Evolutionary conservation across 495 filamentous ascomycete genomes (phyloP), one percentile per base, ranked within the genome.

Genomic region (Chaetomium fimeti): DNA sequence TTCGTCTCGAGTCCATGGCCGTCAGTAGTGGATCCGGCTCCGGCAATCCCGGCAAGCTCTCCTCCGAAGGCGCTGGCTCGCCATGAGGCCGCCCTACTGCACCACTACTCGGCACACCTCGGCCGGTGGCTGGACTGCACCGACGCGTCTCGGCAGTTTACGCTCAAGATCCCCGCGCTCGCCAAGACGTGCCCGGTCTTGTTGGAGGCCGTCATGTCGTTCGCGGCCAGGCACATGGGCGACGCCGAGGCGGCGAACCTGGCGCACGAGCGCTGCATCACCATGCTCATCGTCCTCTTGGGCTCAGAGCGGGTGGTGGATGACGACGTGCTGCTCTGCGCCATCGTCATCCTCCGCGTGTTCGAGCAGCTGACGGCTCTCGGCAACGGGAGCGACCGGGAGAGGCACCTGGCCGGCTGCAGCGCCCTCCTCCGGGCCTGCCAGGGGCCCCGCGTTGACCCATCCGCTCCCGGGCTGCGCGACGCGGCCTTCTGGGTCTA

Each of bases 401-500:
- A 51, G 48, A 27, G 48, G 24, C 48, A 51, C 48, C 22, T 51
- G 48, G 48, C 48, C 24, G 48, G 48, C 48, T 51, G 48, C 24
- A 51, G 48, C 48, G 48, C 48, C 22, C 48, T 51, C 12, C 48
- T 51, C 20, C 48, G 48, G 48, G 48, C 48, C 9, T 51, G 48
- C 22, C 48, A 51, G 22, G 48, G 48, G 24, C 48, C 48, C 22
- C 20, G 48, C 48, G 48, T 51, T 11, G 48, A 51, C 48, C 48
- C 48, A 25, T 51, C 48, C n/a, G 48, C 48, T 3, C 48, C 48
- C 20, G 48, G 48, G 22, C 48, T 51, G 24, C 48, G 48, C 12
- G 48, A 51, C 48, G 48, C 48, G 12, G 48, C 48, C 22, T 51
- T 51, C 48, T 51, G 48, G 48, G 48, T 51, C 48, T 51, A 51